These are phyloP conservation scores for Aspergillus incahuasiensis DNA, from an alignment of 495 filamentous ascomycete genomes.

Conservation along the genomic window DNA sequence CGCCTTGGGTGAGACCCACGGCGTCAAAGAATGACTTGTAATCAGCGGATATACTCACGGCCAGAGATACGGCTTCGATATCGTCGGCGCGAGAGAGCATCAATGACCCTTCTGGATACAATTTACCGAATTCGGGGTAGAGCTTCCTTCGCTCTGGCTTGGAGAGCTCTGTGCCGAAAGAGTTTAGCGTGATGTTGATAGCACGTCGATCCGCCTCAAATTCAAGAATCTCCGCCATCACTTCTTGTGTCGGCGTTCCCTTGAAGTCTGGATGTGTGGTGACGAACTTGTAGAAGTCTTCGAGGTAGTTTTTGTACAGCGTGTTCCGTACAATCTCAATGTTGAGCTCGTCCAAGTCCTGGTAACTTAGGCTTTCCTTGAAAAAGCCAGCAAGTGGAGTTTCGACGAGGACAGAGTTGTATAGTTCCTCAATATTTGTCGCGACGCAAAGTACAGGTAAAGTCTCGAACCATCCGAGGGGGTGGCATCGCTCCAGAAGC, in stretches of 20 bases:
- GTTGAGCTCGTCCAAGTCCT: constrained; percentile 97
- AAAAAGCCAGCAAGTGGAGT: constrained; percentile 95
- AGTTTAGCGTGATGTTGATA: constrained; percentile 99
- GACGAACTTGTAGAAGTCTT: constrained; percentile 93
- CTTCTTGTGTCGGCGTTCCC: constrained; percentile 84
- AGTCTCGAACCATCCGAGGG: constrained; percentile 97
- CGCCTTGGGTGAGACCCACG: constrained; percentile 75
- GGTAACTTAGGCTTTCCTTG: constrained; percentile 88
- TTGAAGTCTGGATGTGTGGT: constrained; percentile 77
- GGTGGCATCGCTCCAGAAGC: constrained; percentile 92
- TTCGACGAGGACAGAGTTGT: constrained; percentile 96
- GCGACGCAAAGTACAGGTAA: constrained; percentile 97
- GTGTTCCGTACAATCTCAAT: constrained; percentile 99
- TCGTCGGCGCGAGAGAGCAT: constrained; percentile 96
- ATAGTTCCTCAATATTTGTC: constrained; percentile 96
- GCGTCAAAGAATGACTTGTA: constrained; percentile 95
- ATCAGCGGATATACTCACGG: constrained; percentile 84
- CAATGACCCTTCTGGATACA: constrained; percentile 90
- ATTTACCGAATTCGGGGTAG: constrained; percentile 83
- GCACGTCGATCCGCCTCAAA: constrained; percentile 95
- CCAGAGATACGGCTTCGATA: constrained; percentile 85
- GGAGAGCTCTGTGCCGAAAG: constrained; percentile 93
- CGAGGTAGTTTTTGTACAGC: constrained; percentile 98
- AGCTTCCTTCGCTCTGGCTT: constrained; percentile 94
- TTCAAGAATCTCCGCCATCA: constrained; percentile 91